These are phyloP conservation scores for Tolypocladium cylindrosporum DNA, from an alignment of 2,329 filamentous ascomycete genomes.

Conservation along the genomic window DNA sequence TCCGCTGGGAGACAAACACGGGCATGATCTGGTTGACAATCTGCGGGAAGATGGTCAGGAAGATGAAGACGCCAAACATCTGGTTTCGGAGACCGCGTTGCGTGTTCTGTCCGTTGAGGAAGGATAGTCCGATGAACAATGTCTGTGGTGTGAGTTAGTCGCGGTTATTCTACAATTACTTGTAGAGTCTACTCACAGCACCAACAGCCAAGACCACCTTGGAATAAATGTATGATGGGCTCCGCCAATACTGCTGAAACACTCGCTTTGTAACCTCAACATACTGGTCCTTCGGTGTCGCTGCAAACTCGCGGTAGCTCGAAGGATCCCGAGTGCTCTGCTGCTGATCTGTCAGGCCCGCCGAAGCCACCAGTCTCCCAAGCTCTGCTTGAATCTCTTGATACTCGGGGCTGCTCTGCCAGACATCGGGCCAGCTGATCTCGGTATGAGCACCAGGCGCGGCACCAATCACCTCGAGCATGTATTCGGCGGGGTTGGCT, in stretches of 20 bases:
- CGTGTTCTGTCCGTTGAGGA: background rate
- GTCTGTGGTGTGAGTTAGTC: constrained; percentile 41
- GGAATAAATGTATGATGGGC: background rate
- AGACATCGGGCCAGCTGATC: background rate
- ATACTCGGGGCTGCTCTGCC: background rate
- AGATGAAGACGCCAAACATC: background rate
- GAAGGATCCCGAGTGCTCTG: background rate
- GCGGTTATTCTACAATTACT: background rate
- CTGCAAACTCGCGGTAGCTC: background rate
- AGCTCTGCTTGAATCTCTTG: background rate
- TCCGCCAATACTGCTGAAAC: background rate
- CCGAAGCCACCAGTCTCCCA: background rate
- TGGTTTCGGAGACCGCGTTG: background rate
- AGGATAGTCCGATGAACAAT: background rate
- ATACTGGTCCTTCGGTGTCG: background rate
- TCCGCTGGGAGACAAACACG: constrained; percentile 57
- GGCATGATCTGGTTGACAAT: constrained; percentile 43
- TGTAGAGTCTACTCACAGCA: background rate
- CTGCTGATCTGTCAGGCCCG: background rate
- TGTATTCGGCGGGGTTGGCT: constrained; percentile 59
- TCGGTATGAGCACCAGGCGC: background rate
- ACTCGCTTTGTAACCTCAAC: background rate
- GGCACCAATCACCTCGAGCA: constrained; percentile 34
- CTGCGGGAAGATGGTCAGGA: background rate
- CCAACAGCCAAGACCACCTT: background rate